Base-by-base conservation (phyloP, 2,329 filamentous ascomycete species). In the Aaosphaeria arxii region DNA sequence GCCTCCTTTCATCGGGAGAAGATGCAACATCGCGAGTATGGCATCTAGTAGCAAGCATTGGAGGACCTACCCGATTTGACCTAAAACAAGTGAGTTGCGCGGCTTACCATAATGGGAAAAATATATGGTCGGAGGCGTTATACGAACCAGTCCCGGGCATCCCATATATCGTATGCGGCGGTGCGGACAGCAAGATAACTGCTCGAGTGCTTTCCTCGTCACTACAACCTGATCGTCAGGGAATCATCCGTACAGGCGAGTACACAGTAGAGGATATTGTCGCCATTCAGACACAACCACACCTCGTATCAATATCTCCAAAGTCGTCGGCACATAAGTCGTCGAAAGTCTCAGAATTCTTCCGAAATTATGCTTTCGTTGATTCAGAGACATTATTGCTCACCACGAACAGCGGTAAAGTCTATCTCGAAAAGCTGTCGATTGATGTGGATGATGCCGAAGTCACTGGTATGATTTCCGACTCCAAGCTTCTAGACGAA, bases 1-100 rank as follows among this genome's bases (percentile, higher is more conserved):
- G 47, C 7, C 61, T 95, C 1, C 78, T 89, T 38, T 95, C 92
- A 0, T 88, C 91, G 56, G 90, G 91, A 7, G 91, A 96, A 70
- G 91, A 96, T 69, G 82, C 87, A 6, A 88, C 87, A 5, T 81
- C 83, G 45, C 85, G 91, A 58, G 75, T 80, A 52, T 96, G 91
- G 90, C 74, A 57, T 24, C 45, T 69, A 44, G 28, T 42, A 39
- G 38, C 45, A 24, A 57, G 50, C 24, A 36, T n/a, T 9, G n/a
- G 9, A 9, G 9, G n/a, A 36, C 7, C 33, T n/a, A 42, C 36
- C 5, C 40, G 31, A 31, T 50, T 70, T 42, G 69, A 56, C 5
- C 65, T 90, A 40, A 68, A 69, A 9, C 79, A 87, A 44, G 63
- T 77, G 2, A 74, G 77, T 2, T 82, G 79, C 6, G 80, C 83